Conservation (phyloP, 768 basidiomycete genomes). For the Hebeloma cylindrosporum region DNA sequence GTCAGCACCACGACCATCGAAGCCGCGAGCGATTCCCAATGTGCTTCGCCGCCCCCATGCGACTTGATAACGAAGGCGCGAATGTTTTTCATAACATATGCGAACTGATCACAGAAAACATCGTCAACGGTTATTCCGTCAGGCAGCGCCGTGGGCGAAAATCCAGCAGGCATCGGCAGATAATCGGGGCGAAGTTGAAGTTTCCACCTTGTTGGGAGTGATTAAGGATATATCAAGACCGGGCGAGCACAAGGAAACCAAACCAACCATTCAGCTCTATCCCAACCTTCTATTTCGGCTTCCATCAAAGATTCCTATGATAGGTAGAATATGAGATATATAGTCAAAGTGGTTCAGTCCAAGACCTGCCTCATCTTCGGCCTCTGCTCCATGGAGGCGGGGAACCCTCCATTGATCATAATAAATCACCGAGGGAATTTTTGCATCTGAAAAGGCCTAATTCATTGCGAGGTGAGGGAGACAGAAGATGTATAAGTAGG, state of each 20-base stretch:
- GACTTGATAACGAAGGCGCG: conserved; percentile 17
- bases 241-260: background rate
- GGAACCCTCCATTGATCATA: conserved; percentile 28
- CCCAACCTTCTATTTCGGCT: conserved; percentile 14
- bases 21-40: conserved; percentile 14
- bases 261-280: conserved; percentile 23
- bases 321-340: background rate
- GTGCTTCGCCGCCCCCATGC: conserved; percentile 2
- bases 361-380: conserved; percentile 17
- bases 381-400: conserved; percentile 19
- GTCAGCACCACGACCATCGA: conserved; percentile 24
- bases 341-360: background rate
- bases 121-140: conserved; percentile 17
- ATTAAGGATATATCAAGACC: background rate
- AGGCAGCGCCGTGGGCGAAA: conserved; percentile 17
- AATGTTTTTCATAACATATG: conserved; percentile 22
- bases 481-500: background rate
- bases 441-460: conserved; percentile 25
- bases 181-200: conserved; percentile 21
- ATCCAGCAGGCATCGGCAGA: conserved; percentile 9
- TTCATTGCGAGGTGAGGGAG: background rate
- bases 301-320: conserved; percentile 7
- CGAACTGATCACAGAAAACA: conserved; percentile 25
- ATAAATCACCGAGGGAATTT: conserved; percentile 39
- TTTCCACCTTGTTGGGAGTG: conserved; percentile 24